A percentile compares a stretch with the other conserved stretches of the same genome.
Evolutionary conservation across 495 filamentous ascomycete species (phyloP).

Genomic region (Sporormia fimetaria): DNA sequence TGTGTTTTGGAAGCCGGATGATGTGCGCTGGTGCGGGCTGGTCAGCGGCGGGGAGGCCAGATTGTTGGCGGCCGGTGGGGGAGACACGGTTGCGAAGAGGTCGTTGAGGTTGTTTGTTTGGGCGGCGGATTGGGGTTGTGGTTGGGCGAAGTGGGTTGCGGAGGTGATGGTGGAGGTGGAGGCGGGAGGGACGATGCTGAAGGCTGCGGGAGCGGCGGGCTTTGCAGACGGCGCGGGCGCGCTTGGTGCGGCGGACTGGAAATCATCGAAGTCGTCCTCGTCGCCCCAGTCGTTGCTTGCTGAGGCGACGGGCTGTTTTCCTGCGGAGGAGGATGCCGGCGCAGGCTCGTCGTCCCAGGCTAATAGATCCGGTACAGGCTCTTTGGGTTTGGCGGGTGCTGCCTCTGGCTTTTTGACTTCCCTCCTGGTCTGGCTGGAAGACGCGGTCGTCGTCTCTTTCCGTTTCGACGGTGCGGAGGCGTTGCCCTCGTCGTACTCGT

Average conservation of each 20-base stretch:
- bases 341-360: constrained; percentile 63
- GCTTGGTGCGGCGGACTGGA: constrained; percentile 68
- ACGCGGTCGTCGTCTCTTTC: constrained; percentile 34
- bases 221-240: constrained; percentile 24
- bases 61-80: constrained; percentile 44
- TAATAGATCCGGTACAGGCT: constrained; percentile 78
- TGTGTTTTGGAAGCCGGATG: constrained; percentile 57
- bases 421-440: constrained; percentile 33
- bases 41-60: constrained; percentile 29
- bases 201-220: constrained; percentile 32
- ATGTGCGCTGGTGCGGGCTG: constrained; percentile 34
- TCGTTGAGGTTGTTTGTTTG: constrained; percentile 69
- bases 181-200: constrained; percentile 44
- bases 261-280: constrained; percentile 97
- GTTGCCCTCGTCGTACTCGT: constrained; percentile 81
- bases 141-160: constrained; percentile 61
- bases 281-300: constrained; percentile 50
- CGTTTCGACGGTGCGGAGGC: constrained; percentile 39
- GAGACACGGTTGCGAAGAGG: constrained; percentile 72
- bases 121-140: constrained; percentile 69
- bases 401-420: constrained; percentile 40
- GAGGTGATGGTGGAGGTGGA: constrained; percentile 56
- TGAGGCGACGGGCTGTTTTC: constrained; percentile 38
- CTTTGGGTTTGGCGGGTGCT: constrained; percentile 65
- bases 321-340: constrained; percentile 39